These are phyloP conservation scores for Sphagnum magellanicum DNA, from an alignment of 228 moss, liverwort and hornwort genomes.

Conservation along the genomic window DNA sequence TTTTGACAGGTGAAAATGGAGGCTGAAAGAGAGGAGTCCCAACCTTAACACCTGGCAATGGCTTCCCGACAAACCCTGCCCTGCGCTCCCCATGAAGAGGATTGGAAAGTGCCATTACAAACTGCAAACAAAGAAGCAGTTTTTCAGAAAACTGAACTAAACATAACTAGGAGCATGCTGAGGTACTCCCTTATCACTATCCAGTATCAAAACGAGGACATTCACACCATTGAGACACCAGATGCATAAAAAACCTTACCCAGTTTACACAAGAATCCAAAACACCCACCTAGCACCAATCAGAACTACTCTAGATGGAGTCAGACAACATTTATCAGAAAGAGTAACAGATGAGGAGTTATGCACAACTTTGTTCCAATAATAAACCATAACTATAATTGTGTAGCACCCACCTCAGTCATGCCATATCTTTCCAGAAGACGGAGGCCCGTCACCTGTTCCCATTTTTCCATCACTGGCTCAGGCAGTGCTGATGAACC, in stretches of 20 bases:
- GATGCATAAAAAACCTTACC: no score
- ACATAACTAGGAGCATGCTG: not conserved
- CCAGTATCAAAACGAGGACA: not conserved
- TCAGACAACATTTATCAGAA: no score
- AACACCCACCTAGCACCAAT: no score
- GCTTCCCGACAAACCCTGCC: conserved; percentile 80
- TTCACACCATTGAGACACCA: no score
- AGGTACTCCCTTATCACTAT: not conserved
- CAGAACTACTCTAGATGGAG: no score
- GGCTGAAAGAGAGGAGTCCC: not conserved
- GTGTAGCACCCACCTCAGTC: conserved; percentile 69
- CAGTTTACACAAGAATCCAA: no score
- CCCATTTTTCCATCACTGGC: conserved; percentile 91
- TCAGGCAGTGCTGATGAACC: conserved; percentile 96
- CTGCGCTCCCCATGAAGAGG: conserved; percentile 81
- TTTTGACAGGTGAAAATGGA: no score
- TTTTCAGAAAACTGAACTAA: no score
- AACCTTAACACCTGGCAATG: conserved; percentile 85
- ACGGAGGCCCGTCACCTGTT: conserved; percentile 83
- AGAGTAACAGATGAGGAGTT: no score
- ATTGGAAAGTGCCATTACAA: conserved; percentile 92
- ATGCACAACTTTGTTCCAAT: no score
- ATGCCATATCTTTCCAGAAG: conserved; percentile 98
- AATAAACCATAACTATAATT: no score
- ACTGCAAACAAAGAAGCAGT: conserved; percentile 37